Conservation (phyloP, 1,139 yeast species). For the Waltiozyma sp. region DNA sequence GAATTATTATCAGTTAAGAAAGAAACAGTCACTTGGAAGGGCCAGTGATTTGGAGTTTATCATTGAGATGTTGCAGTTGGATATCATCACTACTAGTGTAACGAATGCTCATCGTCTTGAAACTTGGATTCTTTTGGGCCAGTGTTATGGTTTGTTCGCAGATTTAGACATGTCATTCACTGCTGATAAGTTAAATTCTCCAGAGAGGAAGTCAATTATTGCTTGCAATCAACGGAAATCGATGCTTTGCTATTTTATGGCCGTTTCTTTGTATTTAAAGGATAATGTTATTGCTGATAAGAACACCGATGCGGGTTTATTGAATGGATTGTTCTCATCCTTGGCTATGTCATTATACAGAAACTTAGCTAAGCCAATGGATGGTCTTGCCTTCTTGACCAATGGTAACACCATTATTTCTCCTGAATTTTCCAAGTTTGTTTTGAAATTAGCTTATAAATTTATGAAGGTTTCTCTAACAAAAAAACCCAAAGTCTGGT, state of each 20-base stretch:
- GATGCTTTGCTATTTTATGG: constrained; percentile 66
- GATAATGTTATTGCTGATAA: constrained; percentile 6
- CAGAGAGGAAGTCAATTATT: constrained; percentile 51
- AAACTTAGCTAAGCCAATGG: constrained; percentile 59
- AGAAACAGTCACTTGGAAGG: constrained; percentile 68
- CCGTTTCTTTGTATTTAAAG: constrained; percentile 36
- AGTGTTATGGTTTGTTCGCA: constrained; percentile 65
- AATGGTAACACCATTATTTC: constrained; percentile 8
- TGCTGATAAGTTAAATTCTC: constrained; percentile 64
- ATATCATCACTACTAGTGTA: constrained; percentile 46
- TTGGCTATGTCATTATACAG: constrained; percentile 54
- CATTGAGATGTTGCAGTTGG: constrained; percentile 51
- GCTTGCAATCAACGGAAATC: constrained; percentile 63
- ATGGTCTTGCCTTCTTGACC: constrained; percentile 22
- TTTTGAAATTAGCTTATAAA: constrained; percentile 18
- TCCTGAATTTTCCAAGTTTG: constrained; percentile 4
- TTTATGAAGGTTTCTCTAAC: constrained; percentile 19
- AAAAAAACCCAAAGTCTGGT: constrained; percentile 35
- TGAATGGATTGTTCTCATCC: constrained; percentile 31
- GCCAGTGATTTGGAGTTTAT: constrained; percentile 75
- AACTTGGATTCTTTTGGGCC: constrained; percentile 80
- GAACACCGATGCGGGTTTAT: constrained; percentile 17
- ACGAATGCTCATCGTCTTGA: constrained; percentile 34
- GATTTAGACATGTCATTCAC: constrained; percentile 91
- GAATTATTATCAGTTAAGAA: constrained; percentile 53